A percentile compares a stretch with the other conserved stretches of the same genome.
phyloP scores from a whole-genome alignment of 768 basidiomycete species.

The Amylocystis lapponica region DNA sequence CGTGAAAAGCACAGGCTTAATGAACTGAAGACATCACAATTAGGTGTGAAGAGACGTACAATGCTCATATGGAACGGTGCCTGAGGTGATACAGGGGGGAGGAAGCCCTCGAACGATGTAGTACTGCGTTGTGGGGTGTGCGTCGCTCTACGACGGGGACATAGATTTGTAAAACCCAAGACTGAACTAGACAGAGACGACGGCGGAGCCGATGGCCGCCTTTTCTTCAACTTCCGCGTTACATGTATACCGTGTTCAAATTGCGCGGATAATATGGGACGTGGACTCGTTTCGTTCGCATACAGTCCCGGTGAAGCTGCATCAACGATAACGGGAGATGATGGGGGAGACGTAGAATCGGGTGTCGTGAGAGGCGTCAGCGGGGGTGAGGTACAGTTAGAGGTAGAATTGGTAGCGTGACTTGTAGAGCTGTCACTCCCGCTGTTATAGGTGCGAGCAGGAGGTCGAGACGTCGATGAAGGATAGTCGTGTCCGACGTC shows the following conservation, averaged over 20 bases:
- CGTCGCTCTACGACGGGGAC: background rate
- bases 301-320: constrained; percentile 5
- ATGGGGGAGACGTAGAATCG: constrained; percentile 8
- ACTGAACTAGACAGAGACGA: too few species aligned
- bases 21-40: background rate
- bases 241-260: background rate
- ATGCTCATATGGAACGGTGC: constrained; percentile 4
- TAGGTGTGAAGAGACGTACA: constrained; percentile 3
- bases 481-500: too few species aligned
- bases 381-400: constrained; percentile 1
- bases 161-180: too few species aligned
- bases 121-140: too few species aligned
- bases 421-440: background rate
- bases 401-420: constrained; percentile 3
- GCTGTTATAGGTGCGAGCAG: background rate
- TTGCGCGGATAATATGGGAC: background rate
- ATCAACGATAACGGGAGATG: constrained; percentile 7
- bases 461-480: background rate
- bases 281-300: background rate
- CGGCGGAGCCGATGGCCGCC: constrained; percentile 13
- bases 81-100: constrained; percentile 2
- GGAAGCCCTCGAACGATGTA: background rate
- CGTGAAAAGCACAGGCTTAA: background rate
- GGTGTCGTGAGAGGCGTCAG: constrained; percentile 15
- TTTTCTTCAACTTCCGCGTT: constrained; percentile 15